Evolutionary conservation across 768 basidiomycete genomes (phyloP), one percentile per base, ranked within the genome.

Genomic region (Tephrocybe sp.): DNA sequence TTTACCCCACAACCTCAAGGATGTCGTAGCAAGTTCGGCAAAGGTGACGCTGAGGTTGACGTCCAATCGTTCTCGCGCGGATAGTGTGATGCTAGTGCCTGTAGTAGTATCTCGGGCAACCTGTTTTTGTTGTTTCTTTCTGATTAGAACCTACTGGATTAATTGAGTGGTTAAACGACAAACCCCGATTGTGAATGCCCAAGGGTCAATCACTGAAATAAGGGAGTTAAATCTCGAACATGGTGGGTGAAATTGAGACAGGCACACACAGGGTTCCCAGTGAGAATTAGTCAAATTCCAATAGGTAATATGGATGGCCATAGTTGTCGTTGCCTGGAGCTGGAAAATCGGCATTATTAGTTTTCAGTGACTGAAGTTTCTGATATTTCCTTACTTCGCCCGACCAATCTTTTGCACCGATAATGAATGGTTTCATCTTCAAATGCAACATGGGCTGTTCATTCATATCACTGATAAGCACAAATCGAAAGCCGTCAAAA

Each of bases 231-330:
- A 49, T 41, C 27, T 11, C n/a, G 7, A 18, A 24, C 16, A 12
- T 24, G 9, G 13, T 16, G 9, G 4, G 30, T n/a, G 34, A 46
- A 2, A 31, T 26, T 26, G 19, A 40, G 5, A 11, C 25, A 31
- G 47, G 11, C 1, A 69, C 85, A 55, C 62, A 89, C 89, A 65
- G 25, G 97, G 96, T 68, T 98, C 97, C 93, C 97, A 99, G 61
- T 98, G 93, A 40, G 97, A 98, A 63, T 97, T 98, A 19, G 87
- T 86, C 42, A 98, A 68, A 66, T 99, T 99, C 92, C 93, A 99
- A 61, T 97, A 99, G 51, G 85, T 92, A 64, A 97, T 87, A 42
- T 86, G 83, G 2, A 84, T 86, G 19, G 86, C 84, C 60, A 98
- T 73, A 0, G 87, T 86, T 1, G 89, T 88, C 5, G 86, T 84